Conservation (phyloP, 106 monocot genomes). For the Triglochin maritima region DNA sequence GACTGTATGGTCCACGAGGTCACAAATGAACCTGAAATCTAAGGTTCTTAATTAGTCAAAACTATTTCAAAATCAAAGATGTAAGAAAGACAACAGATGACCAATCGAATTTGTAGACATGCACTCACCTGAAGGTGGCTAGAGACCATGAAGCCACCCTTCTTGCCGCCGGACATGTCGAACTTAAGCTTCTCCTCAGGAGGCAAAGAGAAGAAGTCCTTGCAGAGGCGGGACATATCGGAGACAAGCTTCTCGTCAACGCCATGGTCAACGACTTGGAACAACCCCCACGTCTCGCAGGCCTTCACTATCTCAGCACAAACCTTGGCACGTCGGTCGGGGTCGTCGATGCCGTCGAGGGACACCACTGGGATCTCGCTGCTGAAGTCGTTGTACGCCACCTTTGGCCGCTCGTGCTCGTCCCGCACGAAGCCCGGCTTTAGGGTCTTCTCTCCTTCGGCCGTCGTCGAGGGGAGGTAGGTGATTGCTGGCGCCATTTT, state of each 20-base stretch:
- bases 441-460: slow-evolving; percentile 13
- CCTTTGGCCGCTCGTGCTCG: slow-evolving; percentile 27
- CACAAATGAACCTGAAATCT: too few relatives aligned
- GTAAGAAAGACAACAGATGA: too few relatives aligned
- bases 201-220: slow-evolving; percentile 68
- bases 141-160: slow-evolving; percentile 92
- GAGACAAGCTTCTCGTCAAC: slow-evolving; percentile 41
- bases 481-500: too few relatives aligned
- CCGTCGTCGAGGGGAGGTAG: slow-evolving; percentile 8
- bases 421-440: slow-evolving; percentile 20
- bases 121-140: slow-evolving; percentile 41
- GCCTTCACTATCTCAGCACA: slow-evolving; percentile 52
- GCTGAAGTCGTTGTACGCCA: slow-evolving; percentile 20
- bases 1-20: too few relatives aligned
- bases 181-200: slow-evolving; percentile 77
- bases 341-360: slow-evolving; percentile 18
- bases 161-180: slow-evolving; percentile 96
- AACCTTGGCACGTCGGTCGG: slow-evolving; percentile 17
- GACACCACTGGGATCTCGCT: slow-evolving; percentile 22
- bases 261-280: slow-evolving; percentile 88
- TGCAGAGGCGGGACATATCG: slow-evolving; percentile 54
- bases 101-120: too few relatives aligned
- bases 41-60: too few relatives aligned
- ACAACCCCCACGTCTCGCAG: slow-evolving; percentile 89
- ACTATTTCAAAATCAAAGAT: too few relatives aligned